Conservation (phyloP, 2,329 filamentous ascomycete species). For the Xylariaceae sp. region DNA sequence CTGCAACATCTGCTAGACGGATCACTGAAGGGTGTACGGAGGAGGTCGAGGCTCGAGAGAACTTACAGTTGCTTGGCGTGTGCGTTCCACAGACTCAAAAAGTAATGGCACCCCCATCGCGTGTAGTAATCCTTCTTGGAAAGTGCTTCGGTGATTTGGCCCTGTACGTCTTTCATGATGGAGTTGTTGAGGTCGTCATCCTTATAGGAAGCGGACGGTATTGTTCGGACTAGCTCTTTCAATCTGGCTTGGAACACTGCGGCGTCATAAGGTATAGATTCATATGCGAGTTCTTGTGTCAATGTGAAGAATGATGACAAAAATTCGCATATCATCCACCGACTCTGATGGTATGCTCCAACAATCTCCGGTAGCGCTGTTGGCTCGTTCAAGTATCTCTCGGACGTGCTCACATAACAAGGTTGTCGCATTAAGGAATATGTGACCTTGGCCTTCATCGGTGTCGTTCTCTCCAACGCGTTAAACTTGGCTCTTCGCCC, state of each 20-base stretch:
- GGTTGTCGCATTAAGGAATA: conserved; percentile 28
- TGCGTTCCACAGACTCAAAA: conserved; percentile 53
- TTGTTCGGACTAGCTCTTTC: conserved; percentile 26
- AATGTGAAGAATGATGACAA: conserved; percentile 43
- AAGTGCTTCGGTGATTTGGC: conserved; percentile 50
- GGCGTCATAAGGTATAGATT: not conserved
- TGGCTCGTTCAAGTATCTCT: conserved; percentile 17
- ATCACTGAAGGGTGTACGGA: too few relatives aligned
- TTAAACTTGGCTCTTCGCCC: conserved; percentile 4
- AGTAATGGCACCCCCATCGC: conserved; percentile 56
- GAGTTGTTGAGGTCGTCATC: conserved; percentile 44
- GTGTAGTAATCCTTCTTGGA: conserved; percentile 34
- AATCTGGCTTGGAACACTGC: conserved; percentile 21
- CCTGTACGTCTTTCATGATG: conserved; percentile 48
- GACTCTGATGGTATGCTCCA: conserved; percentile 49
- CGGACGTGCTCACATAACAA: not conserved
- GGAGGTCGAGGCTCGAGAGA: too few relatives aligned
- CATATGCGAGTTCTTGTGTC: conserved; percentile 35
- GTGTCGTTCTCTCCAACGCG: conserved; percentile 11
- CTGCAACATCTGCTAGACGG: too few relatives aligned
- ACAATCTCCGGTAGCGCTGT: conserved; percentile 30
- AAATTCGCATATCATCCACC: conserved; percentile 47
- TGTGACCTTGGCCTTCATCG: conserved; percentile 33
- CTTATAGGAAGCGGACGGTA: conserved; percentile 31
- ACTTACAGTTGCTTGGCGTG: conserved; percentile 48